These are phyloP conservation scores for Marasmius oreades DNA, from an alignment of 1,284 basidiomycete genomes.

Conservation along the genomic window DNA sequence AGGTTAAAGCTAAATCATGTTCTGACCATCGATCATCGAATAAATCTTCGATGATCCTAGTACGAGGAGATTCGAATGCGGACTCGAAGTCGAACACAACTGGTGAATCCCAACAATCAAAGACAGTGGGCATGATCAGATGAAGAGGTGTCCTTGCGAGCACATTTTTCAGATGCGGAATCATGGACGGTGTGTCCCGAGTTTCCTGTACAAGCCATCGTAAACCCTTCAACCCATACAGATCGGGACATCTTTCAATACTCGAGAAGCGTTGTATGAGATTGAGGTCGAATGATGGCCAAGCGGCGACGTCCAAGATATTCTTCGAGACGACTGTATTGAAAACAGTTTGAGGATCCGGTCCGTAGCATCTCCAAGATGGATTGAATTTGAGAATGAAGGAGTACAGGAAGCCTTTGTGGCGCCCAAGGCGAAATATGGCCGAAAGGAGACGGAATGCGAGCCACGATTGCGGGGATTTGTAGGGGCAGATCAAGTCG, in stretches of 20 bases:
- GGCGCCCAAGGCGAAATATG: background rate
- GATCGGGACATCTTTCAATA: background rate
- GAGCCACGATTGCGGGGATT: background rate
- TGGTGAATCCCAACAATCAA: background rate
- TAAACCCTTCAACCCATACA: background rate
- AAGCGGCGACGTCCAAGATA: background rate
- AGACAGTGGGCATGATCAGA: background rate
- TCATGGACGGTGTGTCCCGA: background rate
- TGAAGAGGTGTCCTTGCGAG: background rate
- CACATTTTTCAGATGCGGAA: background rate
- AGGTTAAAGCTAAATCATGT: too few relatives aligned
- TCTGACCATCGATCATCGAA: too few relatives aligned
- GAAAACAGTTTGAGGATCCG: background rate
- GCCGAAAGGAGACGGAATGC: background rate
- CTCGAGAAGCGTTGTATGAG: background rate
- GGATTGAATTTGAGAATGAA: background rate
- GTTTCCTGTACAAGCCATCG: background rate
- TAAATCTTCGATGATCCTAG: too few relatives aligned
- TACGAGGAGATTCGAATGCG: too few relatives aligned
- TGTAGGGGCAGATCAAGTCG: background rate
- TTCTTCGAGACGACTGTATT: background rate
- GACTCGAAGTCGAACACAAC: too few relatives aligned
- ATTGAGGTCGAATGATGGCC: background rate
- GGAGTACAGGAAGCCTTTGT: too few relatives aligned
- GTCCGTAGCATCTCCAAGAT: too few relatives aligned